phyloP scores from a whole-genome alignment of 2,329 filamentous ascomycete species.

The Alternaria panax region DNA sequence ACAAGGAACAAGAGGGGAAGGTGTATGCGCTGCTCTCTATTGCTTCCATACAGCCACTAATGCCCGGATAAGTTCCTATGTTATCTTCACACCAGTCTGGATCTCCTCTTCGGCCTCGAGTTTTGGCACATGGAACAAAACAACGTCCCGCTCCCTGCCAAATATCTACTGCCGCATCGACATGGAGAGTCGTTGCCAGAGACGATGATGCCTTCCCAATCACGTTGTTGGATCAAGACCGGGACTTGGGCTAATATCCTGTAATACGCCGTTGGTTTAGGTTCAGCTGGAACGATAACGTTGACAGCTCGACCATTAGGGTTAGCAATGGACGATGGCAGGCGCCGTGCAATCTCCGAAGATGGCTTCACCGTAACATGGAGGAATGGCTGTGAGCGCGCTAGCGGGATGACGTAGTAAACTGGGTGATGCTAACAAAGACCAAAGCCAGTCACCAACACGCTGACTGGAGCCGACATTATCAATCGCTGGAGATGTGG shows the following conservation, averaged over 20 bases:
- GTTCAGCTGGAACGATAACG: constrained; percentile 65
- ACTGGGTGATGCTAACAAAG: constrained; percentile 22
- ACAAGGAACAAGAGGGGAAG: neutral
- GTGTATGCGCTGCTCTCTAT: neutral
- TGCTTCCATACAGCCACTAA: constrained; percentile 30
- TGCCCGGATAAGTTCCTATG: neutral
- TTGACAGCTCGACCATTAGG: constrained; percentile 44
- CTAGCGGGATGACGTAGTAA: constrained; percentile 1
- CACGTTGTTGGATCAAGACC: constrained; percentile 61
- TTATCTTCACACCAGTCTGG: neutral
- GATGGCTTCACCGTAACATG: constrained; percentile 77
- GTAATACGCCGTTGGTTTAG: constrained; percentile 65
- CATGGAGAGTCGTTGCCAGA: neutral
- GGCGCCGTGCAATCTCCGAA: constrained; percentile 74
- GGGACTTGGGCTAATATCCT: constrained; percentile 69
- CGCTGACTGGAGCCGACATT: constrained; percentile 37
- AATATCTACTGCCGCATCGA: neutral
- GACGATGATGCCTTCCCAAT: neutral
- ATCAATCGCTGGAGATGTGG: neutral
- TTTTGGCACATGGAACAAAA: constrained; percentile 16
- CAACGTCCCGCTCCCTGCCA: constrained; percentile 29
- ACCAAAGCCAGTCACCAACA: constrained; percentile 58
- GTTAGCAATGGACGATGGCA: constrained; percentile 53
- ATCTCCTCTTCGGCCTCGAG: neutral
- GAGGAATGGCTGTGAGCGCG: constrained; percentile 73